Conservation (phyloP, 108 stramenopile species). For the Cyclotella atomus region DNA sequence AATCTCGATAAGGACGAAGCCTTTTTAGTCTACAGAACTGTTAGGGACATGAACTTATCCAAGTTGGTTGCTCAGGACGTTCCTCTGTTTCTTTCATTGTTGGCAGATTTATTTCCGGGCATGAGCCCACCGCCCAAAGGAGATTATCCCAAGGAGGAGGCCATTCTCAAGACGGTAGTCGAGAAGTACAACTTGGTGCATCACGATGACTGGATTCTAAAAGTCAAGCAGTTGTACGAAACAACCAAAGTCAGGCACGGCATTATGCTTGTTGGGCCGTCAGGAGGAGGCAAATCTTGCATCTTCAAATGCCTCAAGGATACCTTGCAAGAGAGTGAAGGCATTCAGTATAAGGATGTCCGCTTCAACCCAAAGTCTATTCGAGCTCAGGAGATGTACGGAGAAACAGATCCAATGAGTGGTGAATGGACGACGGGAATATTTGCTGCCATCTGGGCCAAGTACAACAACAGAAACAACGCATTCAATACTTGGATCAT, state of each 20-base stretch:
- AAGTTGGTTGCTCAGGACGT: slow-evolving; percentile 94
- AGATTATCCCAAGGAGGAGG: slow-evolving; percentile 83
- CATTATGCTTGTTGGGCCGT: slow-evolving; percentile 92
- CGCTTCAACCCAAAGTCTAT: slow-evolving; percentile 94
- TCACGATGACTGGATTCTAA: slow-evolving; percentile 80
- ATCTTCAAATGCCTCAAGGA: slow-evolving; percentile 80
- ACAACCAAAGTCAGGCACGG: slow-evolving; percentile 81
- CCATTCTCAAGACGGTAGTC: slow-evolving; percentile 59
- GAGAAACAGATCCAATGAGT: slow-evolving; percentile 86
- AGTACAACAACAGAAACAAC: slow-evolving; percentile 87
- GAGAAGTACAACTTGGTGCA: slow-evolving; percentile 62
- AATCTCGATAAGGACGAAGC: slow-evolving; percentile 78
- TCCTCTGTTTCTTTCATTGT: slow-evolving; percentile 86
- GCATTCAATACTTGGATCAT: slow-evolving; percentile 93
- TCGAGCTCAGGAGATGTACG: slow-evolving; percentile 92
- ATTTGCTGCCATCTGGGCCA: slow-evolving; percentile 93
- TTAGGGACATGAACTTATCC: slow-evolving; percentile 92
- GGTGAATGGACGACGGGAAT: slow-evolving; percentile 95
- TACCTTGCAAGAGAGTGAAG: slow-evolving; percentile 75
- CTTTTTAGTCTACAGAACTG: slow-evolving; percentile 85
- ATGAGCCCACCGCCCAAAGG: slow-evolving; percentile 78
- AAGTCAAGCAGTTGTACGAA: slow-evolving; percentile 92
- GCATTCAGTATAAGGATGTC: slow-evolving; percentile 75
- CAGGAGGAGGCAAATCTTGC: slow-evolving; percentile 90
- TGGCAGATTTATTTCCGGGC: slow-evolving; percentile 88